Percentiles rank a stretch among this genome's conserved stretches.
These are phyloP conservation scores for Santalum album DNA, from an alignment of 164 flowering plant species.

Conservation along the genomic window DNA sequence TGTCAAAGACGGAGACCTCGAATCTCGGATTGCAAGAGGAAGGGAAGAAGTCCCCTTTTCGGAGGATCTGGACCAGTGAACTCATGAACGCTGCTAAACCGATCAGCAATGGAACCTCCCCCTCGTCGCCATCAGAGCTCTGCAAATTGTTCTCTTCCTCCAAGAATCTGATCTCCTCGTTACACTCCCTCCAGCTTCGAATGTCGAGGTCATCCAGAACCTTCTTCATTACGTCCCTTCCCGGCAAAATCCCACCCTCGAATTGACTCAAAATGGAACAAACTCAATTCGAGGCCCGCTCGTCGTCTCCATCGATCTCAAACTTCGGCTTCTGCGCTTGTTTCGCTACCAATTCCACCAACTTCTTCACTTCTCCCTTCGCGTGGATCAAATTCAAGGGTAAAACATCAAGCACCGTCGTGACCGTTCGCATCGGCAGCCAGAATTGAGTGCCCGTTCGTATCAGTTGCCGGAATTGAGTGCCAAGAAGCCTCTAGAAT, in stretches of 20 bases:
- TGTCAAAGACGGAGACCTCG: too few species aligned
- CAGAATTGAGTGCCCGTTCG: slow-evolving; percentile 44
- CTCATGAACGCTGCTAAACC: too few species aligned
- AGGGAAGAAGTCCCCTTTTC: too few species aligned
- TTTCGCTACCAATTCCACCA: slow-evolving; percentile 46
- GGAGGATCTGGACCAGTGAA: too few species aligned
- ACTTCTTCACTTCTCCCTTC: slow-evolving; percentile 49
- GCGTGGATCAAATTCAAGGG: slow-evolving; percentile 34
- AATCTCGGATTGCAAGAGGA: too few species aligned
- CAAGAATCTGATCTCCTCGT: slow-evolving; percentile 57
- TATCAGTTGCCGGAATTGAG: too few species aligned
- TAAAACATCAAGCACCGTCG: slow-evolving; percentile 65
- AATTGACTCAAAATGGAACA: slow-evolving; percentile 30
- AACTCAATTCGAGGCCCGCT: slow-evolving; percentile 23
- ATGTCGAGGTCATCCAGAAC: slow-evolving; percentile 50
- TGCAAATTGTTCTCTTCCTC: slow-evolving; percentile 43
- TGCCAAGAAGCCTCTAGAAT: too few species aligned
- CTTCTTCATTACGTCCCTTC: slow-evolving; percentile 17
- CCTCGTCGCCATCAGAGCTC: too few species aligned
- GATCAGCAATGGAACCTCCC: too few species aligned
- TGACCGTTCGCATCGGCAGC: slow-evolving; percentile 25
- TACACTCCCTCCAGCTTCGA: slow-evolving; percentile 54
- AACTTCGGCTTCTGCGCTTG: slow-evolving; percentile 51
- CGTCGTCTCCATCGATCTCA: slow-evolving; percentile 42
- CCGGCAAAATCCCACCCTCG: slow-evolving; percentile 43